Base-by-base conservation (phyloP, 495 filamentous ascomycete genomes). In the Podospora pseudocomata region DNA sequence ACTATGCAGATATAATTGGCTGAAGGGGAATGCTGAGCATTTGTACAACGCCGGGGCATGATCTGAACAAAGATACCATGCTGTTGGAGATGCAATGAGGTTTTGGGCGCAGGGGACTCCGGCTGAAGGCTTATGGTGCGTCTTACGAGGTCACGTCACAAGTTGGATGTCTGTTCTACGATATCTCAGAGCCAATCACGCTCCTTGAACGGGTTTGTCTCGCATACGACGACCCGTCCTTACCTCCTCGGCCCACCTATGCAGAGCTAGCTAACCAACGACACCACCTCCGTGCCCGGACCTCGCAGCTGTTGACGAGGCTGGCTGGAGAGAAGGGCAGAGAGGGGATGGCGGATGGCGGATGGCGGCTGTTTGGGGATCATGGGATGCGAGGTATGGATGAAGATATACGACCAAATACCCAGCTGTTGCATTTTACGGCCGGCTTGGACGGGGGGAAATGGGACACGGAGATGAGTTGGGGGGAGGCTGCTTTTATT, bases 41-140 rank as follows among this genome's bases (percentile, higher is more conserved):
- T 63, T 64, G 60, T 65, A 57, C 60, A n/a, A 64, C 67, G 23
- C 19, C 19, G n/a, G 39, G 44, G 61, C 58, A 70, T 71, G 66
- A 65, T 63, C 58, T 59, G 53, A 73, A 60, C 68, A 68, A 58
- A 67, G 57, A 44, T 68, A 69, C 44, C 71, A 69, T 53, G 49
- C 63, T 27, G 54, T 68, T 65, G 67, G 64, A 66, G 61, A 69
- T 32, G 19, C 19, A 67, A 65, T 67, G 28, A 64, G 26, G 64
- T 55, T 34, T 27, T 34, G 60, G 68, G 57, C 13, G 64, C 32
- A 58, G 32, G 59, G 57, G 56, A 62, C 18, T 34, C 34, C 34
- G 32, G 28, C 18, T 32, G 32, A 20, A 19, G 30, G 18, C 19
- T 32, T 53, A 44, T 63, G 61, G 61, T 63, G 30, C 61, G 30